Conservation (phyloP, 129 eudicot genomes). For the Tagetes erecta region DNA sequence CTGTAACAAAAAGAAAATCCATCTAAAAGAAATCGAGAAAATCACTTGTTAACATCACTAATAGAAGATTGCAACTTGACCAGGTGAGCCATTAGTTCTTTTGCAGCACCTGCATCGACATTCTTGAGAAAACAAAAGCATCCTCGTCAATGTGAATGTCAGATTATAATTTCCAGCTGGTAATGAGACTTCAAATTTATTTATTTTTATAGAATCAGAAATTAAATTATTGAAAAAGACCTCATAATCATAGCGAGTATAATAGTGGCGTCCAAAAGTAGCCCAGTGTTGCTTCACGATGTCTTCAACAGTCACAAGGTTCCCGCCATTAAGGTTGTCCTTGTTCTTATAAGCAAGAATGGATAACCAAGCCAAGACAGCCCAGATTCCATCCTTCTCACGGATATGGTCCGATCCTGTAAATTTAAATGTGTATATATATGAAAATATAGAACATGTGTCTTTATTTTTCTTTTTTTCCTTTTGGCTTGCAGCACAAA, state of each 20-base stretch:
- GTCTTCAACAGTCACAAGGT: slow-evolving; percentile 88
- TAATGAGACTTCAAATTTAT: not conserved
- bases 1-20: not conserved
- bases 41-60: slow-evolving; percentile 68
- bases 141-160: not conserved
- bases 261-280: slow-evolving; percentile 83
- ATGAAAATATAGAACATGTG: not conserved
- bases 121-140: slow-evolving; percentile 51
- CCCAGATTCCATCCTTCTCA: slow-evolving; percentile 97
- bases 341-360: slow-evolving; percentile 80
- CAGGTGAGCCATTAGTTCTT: slow-evolving; percentile 87
- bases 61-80: slow-evolving; percentile 76
- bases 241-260: slow-evolving; percentile 91
- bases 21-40: slow-evolving; percentile 2
- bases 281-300: slow-evolving; percentile 94
- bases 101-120: slow-evolving; percentile 91
- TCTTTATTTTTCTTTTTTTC: not conserved
- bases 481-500: not conserved
- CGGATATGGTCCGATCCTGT: slow-evolving; percentile 91
- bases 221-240: slow-evolving; percentile 26
- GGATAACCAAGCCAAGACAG: slow-evolving; percentile 89
- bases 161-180: not conserved
- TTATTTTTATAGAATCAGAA: not conserved
- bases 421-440: not conserved
- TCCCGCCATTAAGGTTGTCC: slow-evolving; percentile 62